These are phyloP conservation scores for Rhizopogon vesiculosus DNA, from an alignment of 768 basidiomycete genomes.

Conservation along the genomic window DNA sequence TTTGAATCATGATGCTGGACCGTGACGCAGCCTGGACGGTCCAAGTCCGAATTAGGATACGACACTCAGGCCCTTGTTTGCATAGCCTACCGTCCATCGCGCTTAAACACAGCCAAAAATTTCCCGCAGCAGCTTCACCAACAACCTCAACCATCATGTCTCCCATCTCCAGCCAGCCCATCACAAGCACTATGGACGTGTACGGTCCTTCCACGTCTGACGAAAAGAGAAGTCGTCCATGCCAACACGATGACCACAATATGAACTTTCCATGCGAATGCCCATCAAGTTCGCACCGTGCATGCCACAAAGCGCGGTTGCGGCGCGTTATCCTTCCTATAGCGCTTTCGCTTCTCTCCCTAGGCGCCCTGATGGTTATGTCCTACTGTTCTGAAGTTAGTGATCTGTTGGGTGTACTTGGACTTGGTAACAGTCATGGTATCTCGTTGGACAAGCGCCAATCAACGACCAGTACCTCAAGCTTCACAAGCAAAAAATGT, in stretches of 20 bases:
- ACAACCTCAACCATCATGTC: slow-evolving; percentile 12
- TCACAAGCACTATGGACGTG: slow-evolving; percentile 17
- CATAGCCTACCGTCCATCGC: no score
- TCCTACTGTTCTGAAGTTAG: slow-evolving; percentile 24
- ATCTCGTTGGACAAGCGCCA: slow-evolving; percentile 22
- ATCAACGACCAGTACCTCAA: slow-evolving; percentile 13
- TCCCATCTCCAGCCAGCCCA: slow-evolving; percentile 24
- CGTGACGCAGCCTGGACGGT: no score
- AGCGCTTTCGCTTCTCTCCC: slow-evolving; percentile 24
- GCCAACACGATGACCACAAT: slow-evolving; percentile 14
- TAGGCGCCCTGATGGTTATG: slow-evolving; percentile 27
- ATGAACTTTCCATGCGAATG: slow-evolving; percentile 15
- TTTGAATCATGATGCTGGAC: no score
- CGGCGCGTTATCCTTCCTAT: slow-evolving; percentile 32
- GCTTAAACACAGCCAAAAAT: no score
- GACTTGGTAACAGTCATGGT: slow-evolving; percentile 26
- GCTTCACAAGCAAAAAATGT: slow-evolving; percentile 42
- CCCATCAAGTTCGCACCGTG: slow-evolving; percentile 19
- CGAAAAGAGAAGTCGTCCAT: slow-evolving; percentile 18
- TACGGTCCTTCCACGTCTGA: slow-evolving; percentile 1
- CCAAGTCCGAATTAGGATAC: no score
- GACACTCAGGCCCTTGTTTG: no score
- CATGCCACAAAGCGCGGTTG: slow-evolving; percentile 27
- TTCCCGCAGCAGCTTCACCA: background rate
- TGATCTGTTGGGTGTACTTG: slow-evolving; percentile 17